Evolutionary conservation across 208 protist species (phyloP).

Genomic region (Wallacemonas sp.): DNA sequence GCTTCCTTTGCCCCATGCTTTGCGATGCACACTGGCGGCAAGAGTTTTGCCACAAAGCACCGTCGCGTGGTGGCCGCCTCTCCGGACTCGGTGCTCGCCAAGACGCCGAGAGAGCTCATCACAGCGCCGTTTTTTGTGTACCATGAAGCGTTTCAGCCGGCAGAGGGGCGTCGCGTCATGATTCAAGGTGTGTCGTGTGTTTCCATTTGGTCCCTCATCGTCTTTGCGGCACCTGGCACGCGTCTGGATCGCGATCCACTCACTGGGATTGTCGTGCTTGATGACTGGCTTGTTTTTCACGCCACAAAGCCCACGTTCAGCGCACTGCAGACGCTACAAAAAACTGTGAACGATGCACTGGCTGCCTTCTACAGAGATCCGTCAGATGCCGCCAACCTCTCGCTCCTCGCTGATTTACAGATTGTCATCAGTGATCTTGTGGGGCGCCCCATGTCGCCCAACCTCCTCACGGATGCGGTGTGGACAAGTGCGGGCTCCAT

Average conservation of each 20-base stretch:
- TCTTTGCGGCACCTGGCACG: constrained; percentile 55
- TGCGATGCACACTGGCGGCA: constrained; percentile 45
- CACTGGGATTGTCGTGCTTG: constrained; percentile 49
- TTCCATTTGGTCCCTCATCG: constrained; percentile 70
- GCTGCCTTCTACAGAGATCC: constrained; percentile 56
- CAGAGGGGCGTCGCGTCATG: constrained; percentile 30
- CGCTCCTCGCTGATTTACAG: constrained; percentile 52
- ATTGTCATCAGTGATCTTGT: constrained; percentile 64
- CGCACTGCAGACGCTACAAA: constrained; percentile 60
- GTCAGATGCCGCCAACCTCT: constrained; percentile 60
- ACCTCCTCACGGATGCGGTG: constrained; percentile 19
- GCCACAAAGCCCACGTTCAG: constrained; percentile 47
- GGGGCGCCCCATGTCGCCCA: constrained; percentile 47
- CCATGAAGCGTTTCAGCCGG: constrained; percentile 38
- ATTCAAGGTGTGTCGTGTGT: constrained; percentile 50
- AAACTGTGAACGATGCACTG: constrained; percentile 50
- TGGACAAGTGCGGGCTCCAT: neutral
- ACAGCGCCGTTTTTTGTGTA: constrained; percentile 76
- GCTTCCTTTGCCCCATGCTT: constrained; percentile 68
- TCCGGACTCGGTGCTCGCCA: constrained; percentile 49
- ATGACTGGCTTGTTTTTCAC: constrained; percentile 83
- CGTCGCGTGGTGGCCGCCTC: constrained; percentile 34
- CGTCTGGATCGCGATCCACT: constrained; percentile 36
- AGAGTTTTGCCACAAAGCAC: constrained; percentile 53
- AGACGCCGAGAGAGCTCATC: constrained; percentile 34